A percentile compares a stretch with the other conserved stretches of the same genome.
These are phyloP conservation scores for Haematococcus lacustris DNA, from an alignment of 139 green algal genomes.

Conservation along the genomic window DNA sequence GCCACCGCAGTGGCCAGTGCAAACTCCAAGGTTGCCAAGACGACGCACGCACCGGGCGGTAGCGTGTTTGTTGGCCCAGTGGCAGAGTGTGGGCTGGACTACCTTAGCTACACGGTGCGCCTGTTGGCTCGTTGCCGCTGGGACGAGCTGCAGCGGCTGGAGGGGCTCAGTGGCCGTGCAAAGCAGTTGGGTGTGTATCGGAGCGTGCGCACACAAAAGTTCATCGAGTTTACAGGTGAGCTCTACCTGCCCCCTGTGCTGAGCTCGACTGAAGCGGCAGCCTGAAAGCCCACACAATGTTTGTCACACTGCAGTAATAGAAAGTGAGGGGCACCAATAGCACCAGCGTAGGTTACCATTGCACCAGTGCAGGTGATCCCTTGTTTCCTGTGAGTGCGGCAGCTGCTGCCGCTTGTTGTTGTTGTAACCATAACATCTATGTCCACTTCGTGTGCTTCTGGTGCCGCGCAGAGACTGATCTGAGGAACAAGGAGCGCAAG, in stretches of 20 bases:
- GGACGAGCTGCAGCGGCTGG: conserved; percentile 30
- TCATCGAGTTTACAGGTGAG: conserved; percentile 45
- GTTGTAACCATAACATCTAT: no score
- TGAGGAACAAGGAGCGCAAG: no score
- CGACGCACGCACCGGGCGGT: neutral
- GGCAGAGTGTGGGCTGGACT: conserved; percentile 10
- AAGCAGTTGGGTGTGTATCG: conserved; percentile 43
- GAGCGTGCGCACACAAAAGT: conserved; percentile 36
- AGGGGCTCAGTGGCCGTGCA: conserved; percentile 12
- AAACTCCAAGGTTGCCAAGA: neutral
- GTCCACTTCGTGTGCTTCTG: no score
- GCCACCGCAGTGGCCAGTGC: conserved; percentile 15
- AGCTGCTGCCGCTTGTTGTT: no score
- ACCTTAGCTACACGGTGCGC: conserved; percentile 35
- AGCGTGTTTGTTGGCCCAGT: neutral
- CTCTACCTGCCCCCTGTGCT: no score
- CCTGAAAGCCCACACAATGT: no score
- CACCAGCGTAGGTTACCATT: no score
- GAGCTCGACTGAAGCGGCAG: neutral
- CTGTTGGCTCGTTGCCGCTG: conserved; percentile 34
- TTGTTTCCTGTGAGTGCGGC: no score
- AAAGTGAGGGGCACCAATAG: no score
- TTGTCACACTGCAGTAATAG: no score
- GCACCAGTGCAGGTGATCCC: no score
- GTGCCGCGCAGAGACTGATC: no score